Base-by-base conservation (phyloP, 2,329 filamentous ascomycete genomes). In the Alternaria gansuensis region DNA sequence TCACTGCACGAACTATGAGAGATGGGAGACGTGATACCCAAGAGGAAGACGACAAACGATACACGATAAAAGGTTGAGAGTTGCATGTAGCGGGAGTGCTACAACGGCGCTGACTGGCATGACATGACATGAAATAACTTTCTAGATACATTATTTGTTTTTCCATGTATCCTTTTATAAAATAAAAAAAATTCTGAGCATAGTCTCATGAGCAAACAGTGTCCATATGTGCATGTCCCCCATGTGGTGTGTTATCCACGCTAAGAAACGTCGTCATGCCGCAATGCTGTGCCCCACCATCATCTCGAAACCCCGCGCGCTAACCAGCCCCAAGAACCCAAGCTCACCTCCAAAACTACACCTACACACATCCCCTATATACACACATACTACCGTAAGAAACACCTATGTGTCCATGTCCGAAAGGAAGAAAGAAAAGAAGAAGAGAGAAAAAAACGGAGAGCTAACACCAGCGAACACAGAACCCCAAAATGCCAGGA, bases 401-500 rank as follows among this genome's bases (percentile, higher is more conserved):
- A 40, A 28, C n/a, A 13, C 34, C 14, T 13, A n/a, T 17, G 3
- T 28, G 5, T 3, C 11, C 14, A 24, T 6, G 4, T 5, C 37
- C 14, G 37, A 3, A 24, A 24, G 5, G 17, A 17, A 14, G 3
- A 36, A 24, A 26, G n/a, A 37, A 37, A 37, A 4, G 28, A 8
- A 13, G n/a, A 17, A 17, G 17, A 17, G 5, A 37, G 13, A 13
- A 13, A 29, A 29, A 39, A 14, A 44, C 29, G 29, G 14, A 34
- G 33, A 31, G 41, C 40, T 39, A 46, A 45, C 14, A 29, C 21
- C 17, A 34, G 17, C 17, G 36, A 44, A 14, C 26, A 23, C 2
- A 45, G 29, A 49, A 17, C 17, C 17, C 29, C 64, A 67, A 53
- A 23, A 76, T 74, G 67, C 64, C 69, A 28, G 67, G 67, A 64